Percentiles rank a stretch among this genome's conserved stretches.
Conservation (phyloP, 257 asterid species). For the Echium plantagineum region DNA sequence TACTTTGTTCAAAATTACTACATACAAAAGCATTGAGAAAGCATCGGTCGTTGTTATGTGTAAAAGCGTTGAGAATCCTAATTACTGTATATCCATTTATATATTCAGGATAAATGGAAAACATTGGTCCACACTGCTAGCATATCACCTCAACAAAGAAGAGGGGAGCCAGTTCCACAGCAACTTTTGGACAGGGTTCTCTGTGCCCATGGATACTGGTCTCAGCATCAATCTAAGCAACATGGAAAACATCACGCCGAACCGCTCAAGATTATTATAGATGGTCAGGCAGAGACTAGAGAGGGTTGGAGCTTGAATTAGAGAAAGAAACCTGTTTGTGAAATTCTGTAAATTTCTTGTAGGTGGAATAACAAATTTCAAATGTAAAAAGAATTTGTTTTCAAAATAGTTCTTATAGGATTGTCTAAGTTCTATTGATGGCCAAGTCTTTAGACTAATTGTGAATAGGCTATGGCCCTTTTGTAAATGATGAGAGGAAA, state of each 20-base stretch:
- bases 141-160: conserved; percentile 16
- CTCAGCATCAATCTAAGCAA: conserved; percentile 15
- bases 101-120: conserved; percentile 18
- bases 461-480: background rate
- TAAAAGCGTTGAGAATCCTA: background rate
- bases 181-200: conserved; percentile 14
- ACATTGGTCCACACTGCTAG: conserved; percentile 19
- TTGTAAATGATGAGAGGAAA: conserved; percentile 1
- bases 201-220: conserved; percentile 14
- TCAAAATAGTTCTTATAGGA: conserved; percentile 7
- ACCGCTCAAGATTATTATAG: background rate
- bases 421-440: background rate
- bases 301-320: conserved; percentile 6
- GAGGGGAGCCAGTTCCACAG: conserved; percentile 19
- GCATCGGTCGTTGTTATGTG: background rate
- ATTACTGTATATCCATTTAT: conserved; percentile 1
- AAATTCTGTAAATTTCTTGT: conserved; percentile 9
- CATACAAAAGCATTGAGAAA: background rate
- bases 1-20: background rate
- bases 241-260: conserved; percentile 11
- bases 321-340: background rate
- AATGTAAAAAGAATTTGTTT: conserved; percentile 5
- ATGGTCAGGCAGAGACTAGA: background rate
- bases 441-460: background rate
- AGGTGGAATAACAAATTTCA: background rate